These are phyloP conservation scores for Nematodospora valgi DNA, from an alignment of 805 yeast species.

Conservation along the genomic window DNA sequence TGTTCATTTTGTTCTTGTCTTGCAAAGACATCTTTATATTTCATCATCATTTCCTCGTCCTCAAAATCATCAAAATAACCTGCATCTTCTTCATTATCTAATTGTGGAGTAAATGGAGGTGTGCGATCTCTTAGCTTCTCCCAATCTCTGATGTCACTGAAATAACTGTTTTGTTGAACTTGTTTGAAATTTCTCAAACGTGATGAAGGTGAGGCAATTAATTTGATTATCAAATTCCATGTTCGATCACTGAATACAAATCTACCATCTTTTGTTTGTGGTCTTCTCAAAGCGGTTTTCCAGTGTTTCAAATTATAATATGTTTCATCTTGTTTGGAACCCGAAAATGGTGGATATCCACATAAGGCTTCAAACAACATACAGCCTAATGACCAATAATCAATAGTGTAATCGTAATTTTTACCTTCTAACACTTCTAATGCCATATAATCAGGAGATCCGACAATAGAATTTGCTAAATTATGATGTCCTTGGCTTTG, in stretches of 20 bases:
- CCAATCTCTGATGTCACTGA: constrained; percentile 75
- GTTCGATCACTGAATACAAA: constrained; percentile 94
- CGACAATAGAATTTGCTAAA: constrained; percentile 93
- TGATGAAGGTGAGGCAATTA: constrained; percentile 75
- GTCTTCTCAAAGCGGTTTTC: constrained; percentile 85
- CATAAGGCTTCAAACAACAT: constrained; percentile 94
- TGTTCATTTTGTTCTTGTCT: constrained; percentile 83
- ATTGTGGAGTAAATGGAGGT: constrained; percentile 96
- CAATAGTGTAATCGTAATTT: constrained; percentile 92
- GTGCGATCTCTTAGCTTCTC: constrained; percentile 58
- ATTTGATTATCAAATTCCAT: constrained; percentile 79
- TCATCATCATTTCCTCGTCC: constrained; percentile 95
- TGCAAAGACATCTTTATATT: constrained; percentile 94
- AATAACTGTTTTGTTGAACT: constrained; percentile 75
- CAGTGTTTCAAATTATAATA: constrained; percentile 90
- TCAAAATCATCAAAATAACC: constrained; percentile 98
- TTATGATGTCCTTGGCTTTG: constrained; percentile 78
- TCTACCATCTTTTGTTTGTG: constrained; percentile 87
- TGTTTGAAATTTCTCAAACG: constrained; percentile 80
- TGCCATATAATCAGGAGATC: constrained; percentile 99
- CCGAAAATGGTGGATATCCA: constrained; percentile 97
- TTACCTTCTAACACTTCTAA: constrained; percentile 93
- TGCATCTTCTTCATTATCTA: constrained; percentile 96
- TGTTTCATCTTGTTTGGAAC: constrained; percentile 90
- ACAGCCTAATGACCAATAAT: constrained; percentile 98